These are phyloP conservation scores for Tetracentron sinense DNA, from an alignment of 164 flowering plant genomes.

Conservation along the genomic window DNA sequence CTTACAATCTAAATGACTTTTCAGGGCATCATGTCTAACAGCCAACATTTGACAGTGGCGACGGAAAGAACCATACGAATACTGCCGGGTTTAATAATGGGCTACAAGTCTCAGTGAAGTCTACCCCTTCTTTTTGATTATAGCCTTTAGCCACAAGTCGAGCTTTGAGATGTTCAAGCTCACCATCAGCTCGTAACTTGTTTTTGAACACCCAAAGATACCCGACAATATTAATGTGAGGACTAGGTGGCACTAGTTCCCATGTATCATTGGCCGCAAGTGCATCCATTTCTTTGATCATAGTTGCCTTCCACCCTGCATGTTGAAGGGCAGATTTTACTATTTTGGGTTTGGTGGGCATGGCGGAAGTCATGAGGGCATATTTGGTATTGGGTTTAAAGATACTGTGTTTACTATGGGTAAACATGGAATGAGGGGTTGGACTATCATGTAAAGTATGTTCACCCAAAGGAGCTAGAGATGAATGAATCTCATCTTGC, in stretches of 20 bases:
- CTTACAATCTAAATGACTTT: no score
- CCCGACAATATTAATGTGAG: no score
- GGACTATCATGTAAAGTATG: no score
- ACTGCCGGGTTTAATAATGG: neutral
- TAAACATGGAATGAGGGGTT: neutral
- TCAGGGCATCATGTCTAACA: no score
- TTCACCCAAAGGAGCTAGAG: no score
- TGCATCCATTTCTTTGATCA: neutral
- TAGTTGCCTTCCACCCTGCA: neutral
- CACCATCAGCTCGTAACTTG: neutral
- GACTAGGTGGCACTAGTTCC: neutral
- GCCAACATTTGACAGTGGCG: neutral
- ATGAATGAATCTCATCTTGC: no score
- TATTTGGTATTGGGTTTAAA: neutral
- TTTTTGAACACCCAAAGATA: neutral
- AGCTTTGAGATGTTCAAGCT: neutral
- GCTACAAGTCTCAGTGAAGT: neutral
- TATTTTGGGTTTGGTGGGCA: neutral
- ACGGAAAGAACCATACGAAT: neutral
- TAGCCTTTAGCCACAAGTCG: neutral
- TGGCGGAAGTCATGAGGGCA: neutral
- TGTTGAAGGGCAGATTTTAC: neutral
- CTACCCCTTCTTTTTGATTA: conserved; percentile 6
- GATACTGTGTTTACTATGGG: no score
- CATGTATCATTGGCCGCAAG: neutral